Evolutionary conservation across 78 protist species (phyloP), one percentile per base, ranked within the genome.

Genomic region (Andalucia godoyi): DNA sequence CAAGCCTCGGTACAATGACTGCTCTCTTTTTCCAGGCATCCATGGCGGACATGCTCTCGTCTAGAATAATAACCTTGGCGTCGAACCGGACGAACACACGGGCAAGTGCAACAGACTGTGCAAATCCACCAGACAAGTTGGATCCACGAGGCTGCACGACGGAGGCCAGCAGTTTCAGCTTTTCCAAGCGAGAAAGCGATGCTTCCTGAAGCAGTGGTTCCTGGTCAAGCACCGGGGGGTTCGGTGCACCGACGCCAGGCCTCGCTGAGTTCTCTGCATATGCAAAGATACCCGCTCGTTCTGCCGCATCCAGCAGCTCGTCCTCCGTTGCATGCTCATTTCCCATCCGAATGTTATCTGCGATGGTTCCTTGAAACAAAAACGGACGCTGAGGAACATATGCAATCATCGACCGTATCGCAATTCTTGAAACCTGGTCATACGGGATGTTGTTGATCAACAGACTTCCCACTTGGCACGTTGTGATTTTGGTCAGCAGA

Each of bases 371-470:
- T 5, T 43, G 59, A 65, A 74, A 66, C 13, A 74, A 38, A 18
- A 42, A 58, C 1, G 80, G 80, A 13, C 40, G 38, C 25, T 74
- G 80, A 23, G 73, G 32, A 4, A 65, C 72, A 60, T 65, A 74
- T 21, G 51, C 59, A 2, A 73, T 38, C 43, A 65, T 3, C 29
- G 17, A 23, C 15, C 79, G 69, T 30, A 73, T 37, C 34, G 13
- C 30, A 12, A 1, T 29, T 13, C 25, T 47, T 8, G 49, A 4
- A 5, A 73, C 2, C 38, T 5, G 18, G 18, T 12, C 12, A 18
- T 32, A 2, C 33, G 8, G 32, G 52, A 49, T 18, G 4, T 53
- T 57, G 41, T 73, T 46, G 30, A 61, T 2, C 23, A n/a, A 6
- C 29, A 73, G 2, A 8, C 8, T 5, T 15, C 79, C 79, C 7